These are phyloP conservation scores for Halophytophthora polymorphica DNA, from an alignment of 352 stramenopile species.

Conservation along the genomic window DNA sequence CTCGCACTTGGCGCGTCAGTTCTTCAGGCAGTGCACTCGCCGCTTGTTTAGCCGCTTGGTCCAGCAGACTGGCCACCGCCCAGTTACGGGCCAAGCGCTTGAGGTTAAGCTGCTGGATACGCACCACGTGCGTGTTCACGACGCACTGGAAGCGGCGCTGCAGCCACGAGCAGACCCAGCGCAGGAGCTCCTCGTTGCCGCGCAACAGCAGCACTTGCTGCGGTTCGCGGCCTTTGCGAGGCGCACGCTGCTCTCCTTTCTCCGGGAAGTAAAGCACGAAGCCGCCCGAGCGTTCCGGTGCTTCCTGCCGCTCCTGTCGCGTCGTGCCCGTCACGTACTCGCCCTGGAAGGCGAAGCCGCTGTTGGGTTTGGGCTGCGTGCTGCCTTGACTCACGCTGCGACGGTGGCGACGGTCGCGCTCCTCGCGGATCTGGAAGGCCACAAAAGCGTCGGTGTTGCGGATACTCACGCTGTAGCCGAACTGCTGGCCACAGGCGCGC, in stretches of 20 bases:
- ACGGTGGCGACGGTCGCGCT: constrained; percentile 24
- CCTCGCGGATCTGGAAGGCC: constrained; percentile 56
- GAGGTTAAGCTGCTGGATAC: constrained; percentile 47
- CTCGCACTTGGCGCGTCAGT: constrained; percentile 4
- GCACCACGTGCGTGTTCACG: constrained; percentile 43
- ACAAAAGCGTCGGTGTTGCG: constrained; percentile 45
- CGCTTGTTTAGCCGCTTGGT: constrained; percentile 2
- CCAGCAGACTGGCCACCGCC: constrained; percentile 36
- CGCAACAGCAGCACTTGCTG: constrained; percentile 60
- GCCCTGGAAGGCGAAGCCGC: background rate
- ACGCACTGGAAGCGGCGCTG: constrained; percentile 75
- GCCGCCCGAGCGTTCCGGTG: constrained; percentile 23
- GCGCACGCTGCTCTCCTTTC: constrained; percentile 26
- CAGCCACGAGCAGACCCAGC: constrained; percentile 56
- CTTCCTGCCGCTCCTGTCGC: background rate
- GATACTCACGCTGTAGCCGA: constrained; percentile 67
- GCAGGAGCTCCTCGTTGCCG: constrained; percentile 52
- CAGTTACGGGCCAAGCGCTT: constrained; percentile 52
- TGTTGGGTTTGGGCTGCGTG: constrained; percentile 7
- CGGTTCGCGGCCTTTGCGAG: constrained; percentile 36
- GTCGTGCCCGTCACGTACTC: constrained; percentile 4
- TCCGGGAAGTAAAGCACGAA: constrained; percentile 70
- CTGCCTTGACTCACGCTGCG: background rate
- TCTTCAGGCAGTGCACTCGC: constrained; percentile 2
- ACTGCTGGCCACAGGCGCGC: constrained; percentile 40